phyloP scores from a whole-genome alignment of 2,329 filamentous ascomycete genomes.

The Pseudonectria buxi region DNA sequence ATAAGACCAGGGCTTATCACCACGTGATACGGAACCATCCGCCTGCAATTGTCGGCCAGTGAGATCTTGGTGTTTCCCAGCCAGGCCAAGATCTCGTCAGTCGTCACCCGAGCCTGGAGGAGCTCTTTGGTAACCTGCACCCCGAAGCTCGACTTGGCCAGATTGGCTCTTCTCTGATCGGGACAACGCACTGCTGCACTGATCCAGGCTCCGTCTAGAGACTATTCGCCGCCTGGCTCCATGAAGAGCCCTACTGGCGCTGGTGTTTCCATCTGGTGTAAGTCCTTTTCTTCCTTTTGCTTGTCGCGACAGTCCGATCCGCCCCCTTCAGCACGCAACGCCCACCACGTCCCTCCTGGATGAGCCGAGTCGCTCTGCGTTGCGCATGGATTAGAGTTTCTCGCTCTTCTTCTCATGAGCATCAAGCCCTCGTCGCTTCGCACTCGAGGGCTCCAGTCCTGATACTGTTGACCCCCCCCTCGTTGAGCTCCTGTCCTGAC shows the following conservation, averaged over 20 bases:
- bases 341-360: too few relatives aligned
- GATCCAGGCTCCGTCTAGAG: conserved; percentile 7
- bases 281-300: conserved; percentile 18
- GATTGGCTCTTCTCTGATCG: not conserved
- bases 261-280: conserved; percentile 30
- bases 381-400: too few relatives aligned
- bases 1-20: conserved; percentile 22
- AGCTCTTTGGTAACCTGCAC: conserved; percentile 32
- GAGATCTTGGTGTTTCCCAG: conserved; percentile 16
- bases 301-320: conserved; percentile 21
- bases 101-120: conserved; percentile 29
- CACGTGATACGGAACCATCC: conserved; percentile 29
- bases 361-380: too few relatives aligned
- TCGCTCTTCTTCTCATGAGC: too few relatives aligned
- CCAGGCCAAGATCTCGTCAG: conserved; percentile 25
- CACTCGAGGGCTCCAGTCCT: too few relatives aligned
- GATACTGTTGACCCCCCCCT: too few relatives aligned
- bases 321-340: too few relatives aligned
- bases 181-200: not conserved
- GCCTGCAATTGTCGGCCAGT: conserved; percentile 16
- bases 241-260: conserved; percentile 29
- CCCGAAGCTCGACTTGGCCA: conserved; percentile 14
- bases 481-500: too few relatives aligned
- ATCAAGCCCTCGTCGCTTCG: too few relatives aligned
- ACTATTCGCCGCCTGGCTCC: conserved; percentile 19